Base-by-base conservation (phyloP, 495 filamentous ascomycete genomes). In the Darksidea phi region DNA sequence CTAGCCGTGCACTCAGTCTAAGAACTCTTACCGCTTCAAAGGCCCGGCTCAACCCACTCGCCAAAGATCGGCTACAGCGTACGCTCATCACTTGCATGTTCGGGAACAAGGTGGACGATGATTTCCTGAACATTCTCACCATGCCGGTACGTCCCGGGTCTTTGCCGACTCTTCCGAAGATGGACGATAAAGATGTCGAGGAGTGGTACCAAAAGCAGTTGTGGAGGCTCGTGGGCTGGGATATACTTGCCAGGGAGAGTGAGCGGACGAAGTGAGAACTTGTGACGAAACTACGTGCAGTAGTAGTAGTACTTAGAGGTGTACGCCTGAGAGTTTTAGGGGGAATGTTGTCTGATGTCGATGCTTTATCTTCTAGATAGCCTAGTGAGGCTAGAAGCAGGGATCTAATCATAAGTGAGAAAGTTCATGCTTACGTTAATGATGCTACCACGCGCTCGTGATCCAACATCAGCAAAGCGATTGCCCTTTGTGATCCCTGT, bases 211-310 rank as follows among this genome's bases (percentile, higher is more conserved):
- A 63, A 48, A 57, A 63, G 42, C 67, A 72, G 41, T 57, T 75
- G 11, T 75, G 72, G 72, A 63, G 57, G 48, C 37, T 74, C 17
- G 49, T 75, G 15, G 73, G 73, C 8, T 73, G 70, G 72, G 73
- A 75, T 13, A 59, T 74, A 7, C 48, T 75, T 32, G 70, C 71
- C 47, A 45, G 46, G 2, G 63, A 65, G 5, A 32, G 10, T 32
- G 28, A 32, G 28, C 3, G 4, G 28, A 32, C 10, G 28, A 32
- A n/a, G n/a, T n/a, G n/a, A n/a, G n/a, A n/a, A n/a, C n/a, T n/a
- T n/a, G n/a, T n/a, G n/a, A n/a, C n/a, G n/a, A n/a, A n/a, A n/a
- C n/a, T n/a, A n/a, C n/a, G n/a, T n/a, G n/a, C n/a, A n/a, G n/a
- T n/a, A n/a, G n/a, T n/a, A n/a, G n/a, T n/a, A n/a, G n/a, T n/a